phyloP scores from a whole-genome alignment of 2,329 filamentous ascomycete genomes.

The Colletotrichum sp. region DNA sequence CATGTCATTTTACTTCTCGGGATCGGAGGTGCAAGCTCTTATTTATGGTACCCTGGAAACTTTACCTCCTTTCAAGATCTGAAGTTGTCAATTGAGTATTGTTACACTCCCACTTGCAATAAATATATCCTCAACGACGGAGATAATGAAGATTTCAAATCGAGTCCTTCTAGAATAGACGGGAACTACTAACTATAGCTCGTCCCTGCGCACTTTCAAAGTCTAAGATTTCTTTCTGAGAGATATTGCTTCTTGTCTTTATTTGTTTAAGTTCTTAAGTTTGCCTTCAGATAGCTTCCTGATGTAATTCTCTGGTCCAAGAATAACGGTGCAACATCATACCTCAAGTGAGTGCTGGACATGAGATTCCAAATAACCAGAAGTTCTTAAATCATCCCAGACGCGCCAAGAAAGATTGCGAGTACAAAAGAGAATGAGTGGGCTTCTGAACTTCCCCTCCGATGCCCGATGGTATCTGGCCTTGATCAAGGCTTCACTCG shows the following conservation, averaged over 20 bases:
- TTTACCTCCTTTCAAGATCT: rapidly evolving
- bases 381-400: too few species aligned
- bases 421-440: too few species aligned
- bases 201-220: neutral
- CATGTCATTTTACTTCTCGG: neutral
- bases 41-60: rapidly evolving
- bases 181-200: rapidly evolving
- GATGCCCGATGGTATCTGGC: too few species aligned
- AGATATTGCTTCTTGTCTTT: rapidly evolving
- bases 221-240: neutral
- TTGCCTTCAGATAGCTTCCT: neutral
- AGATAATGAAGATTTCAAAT: rapidly evolving
- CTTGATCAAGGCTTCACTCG: too few species aligned
- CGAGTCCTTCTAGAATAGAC: neutral
- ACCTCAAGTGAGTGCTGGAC: too few species aligned
- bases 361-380: too few species aligned
- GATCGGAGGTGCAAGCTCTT: neutral
- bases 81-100: rapidly evolving
- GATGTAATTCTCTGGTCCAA: neutral
- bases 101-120: neutral
- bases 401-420: too few species aligned
- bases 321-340: neutral
- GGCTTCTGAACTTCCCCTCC: too few species aligned
- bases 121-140: neutral
- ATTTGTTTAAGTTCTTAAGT: rapidly evolving